Percentiles rank a stretch among this genome's conserved stretches.
phyloP scores from a whole-genome alignment of 2,329 filamentous ascomycete species.

The Cladorrhinum sp. region DNA sequence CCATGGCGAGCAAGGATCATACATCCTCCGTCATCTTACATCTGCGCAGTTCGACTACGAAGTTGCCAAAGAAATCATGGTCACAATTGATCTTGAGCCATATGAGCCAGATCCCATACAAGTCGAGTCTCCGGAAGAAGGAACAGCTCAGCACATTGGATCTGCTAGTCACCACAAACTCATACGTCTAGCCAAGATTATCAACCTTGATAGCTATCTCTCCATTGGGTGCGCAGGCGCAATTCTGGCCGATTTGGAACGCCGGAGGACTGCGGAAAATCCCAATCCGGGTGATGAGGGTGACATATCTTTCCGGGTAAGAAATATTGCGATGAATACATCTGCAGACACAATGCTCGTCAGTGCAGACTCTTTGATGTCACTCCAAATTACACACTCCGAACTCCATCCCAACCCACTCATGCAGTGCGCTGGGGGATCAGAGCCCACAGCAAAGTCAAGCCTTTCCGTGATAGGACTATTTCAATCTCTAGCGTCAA shows the following conservation, averaged over 20 bases:
- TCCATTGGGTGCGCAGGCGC: slow-evolving; percentile 88
- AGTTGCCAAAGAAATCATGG: slow-evolving; percentile 62
- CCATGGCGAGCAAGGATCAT: slow-evolving; percentile 23
- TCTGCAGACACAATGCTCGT: slow-evolving; percentile 69
- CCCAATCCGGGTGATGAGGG: slow-evolving; percentile 57
- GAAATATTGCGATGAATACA: slow-evolving; percentile 70
- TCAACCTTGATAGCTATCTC: slow-evolving; percentile 70
- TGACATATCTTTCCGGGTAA: slow-evolving; percentile 56
- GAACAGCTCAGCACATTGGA: slow-evolving; percentile 37
- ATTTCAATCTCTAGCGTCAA: slow-evolving; percentile 71
- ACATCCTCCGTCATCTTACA: slow-evolving; percentile 63
- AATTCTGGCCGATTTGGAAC: slow-evolving; percentile 73
- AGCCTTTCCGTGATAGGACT: slow-evolving; percentile 80
- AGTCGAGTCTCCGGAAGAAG: slow-evolving; percentile 43
- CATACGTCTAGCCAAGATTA: slow-evolving; percentile 64
- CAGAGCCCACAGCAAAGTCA: slow-evolving; percentile 67
- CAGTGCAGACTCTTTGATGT: slow-evolving; percentile 73
- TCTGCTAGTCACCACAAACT: slow-evolving; percentile 60
- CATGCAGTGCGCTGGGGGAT: slow-evolving; percentile 64
- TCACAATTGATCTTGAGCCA: slow-evolving; percentile 53
- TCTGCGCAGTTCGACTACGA: slow-evolving; percentile 71
- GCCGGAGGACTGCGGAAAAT: slow-evolving; percentile 61
- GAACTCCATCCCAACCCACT: slow-evolving; percentile 82
- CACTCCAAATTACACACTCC: slow-evolving; percentile 79
- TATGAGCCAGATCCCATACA: slow-evolving; percentile 52